These are phyloP conservation scores for Leccinum subgranulosum DNA, from an alignment of 768 basidiomycete genomes.

Conservation along the genomic window DNA sequence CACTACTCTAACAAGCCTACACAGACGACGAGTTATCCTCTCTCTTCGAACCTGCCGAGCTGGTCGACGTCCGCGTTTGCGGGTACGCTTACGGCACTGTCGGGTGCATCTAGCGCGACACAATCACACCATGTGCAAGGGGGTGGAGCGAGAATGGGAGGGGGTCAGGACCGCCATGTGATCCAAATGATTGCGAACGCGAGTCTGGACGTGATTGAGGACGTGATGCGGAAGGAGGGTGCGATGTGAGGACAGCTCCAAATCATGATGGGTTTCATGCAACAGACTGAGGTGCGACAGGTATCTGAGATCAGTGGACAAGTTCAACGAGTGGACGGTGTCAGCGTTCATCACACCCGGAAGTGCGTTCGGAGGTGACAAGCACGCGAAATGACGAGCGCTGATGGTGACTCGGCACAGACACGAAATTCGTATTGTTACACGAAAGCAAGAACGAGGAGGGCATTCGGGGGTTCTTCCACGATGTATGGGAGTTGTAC, in stretches of 20 bases:
- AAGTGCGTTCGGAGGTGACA: slow-evolving; percentile 52
- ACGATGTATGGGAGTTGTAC: slow-evolving; percentile 96
- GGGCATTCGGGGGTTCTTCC: slow-evolving; percentile 88
- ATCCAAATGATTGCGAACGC: slow-evolving; percentile 99
- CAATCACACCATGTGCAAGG: slow-evolving; percentile 59
- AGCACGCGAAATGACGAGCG: not conserved
- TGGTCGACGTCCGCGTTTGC: slow-evolving; percentile 93
- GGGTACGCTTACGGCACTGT: slow-evolving; percentile 82
- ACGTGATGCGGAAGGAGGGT: slow-evolving; percentile 80
- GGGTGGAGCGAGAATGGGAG: slow-evolving; percentile 66
- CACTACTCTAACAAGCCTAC: slow-evolving; percentile 78
- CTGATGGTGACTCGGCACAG: slow-evolving; percentile 39
- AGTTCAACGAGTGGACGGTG: slow-evolving; percentile 98
- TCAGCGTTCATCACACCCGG: slow-evolving; percentile 95
- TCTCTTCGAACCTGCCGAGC: slow-evolving; percentile 80
- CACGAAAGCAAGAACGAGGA: slow-evolving; percentile 98
- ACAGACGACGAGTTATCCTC: slow-evolving; percentile 55
- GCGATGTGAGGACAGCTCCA: slow-evolving; percentile 60
- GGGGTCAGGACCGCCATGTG: slow-evolving; percentile 87
- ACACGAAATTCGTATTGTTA: slow-evolving; percentile 91
- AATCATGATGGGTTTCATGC: slow-evolving; percentile 1
- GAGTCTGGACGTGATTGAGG: slow-evolving; percentile 92
- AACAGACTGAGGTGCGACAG: slow-evolving; percentile 34
- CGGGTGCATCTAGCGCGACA: slow-evolving; percentile 75
- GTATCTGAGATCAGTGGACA: slow-evolving; percentile 94